Evolutionary conservation across 331 rosid genomes (phyloP).

Genomic region (Cydonia oblonga): DNA sequence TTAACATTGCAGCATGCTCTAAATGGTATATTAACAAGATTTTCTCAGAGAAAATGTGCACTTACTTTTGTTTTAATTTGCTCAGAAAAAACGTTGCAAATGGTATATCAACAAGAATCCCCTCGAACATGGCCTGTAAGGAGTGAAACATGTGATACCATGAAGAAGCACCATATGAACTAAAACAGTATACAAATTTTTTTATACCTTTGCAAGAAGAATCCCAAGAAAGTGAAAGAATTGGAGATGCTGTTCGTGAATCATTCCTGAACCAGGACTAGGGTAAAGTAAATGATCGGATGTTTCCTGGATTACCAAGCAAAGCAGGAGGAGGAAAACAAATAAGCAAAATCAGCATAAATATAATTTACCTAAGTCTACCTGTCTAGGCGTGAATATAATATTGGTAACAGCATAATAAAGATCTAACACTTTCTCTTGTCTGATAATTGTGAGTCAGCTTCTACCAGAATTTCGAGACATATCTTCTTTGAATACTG

Average conservation of each 20-base stretch:
- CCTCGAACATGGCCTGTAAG: constrained; percentile 95
- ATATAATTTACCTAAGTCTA: not conserved
- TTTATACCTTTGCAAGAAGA: constrained; percentile 85
- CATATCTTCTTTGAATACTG: not conserved
- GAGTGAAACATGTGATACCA: not conserved
- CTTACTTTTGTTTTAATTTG: constrained; percentile 95
- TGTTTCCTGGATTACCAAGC: constrained; percentile 58
- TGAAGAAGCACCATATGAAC: not conserved
- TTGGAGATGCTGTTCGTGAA: constrained; percentile 96
- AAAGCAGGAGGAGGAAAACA: constrained; percentile 14
- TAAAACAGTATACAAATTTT: not conserved
- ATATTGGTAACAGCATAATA: not conserved
- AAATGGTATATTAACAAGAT: not conserved
- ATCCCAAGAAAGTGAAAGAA: constrained; percentile 92
- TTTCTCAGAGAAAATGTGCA: not conserved
- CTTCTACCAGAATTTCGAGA: not conserved
- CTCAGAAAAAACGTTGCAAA: constrained; percentile 96
- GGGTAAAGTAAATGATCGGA: constrained; percentile 92
- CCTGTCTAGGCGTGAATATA: not conserved
- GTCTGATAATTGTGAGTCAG: not conserved
- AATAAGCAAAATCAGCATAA: constrained; percentile 3
- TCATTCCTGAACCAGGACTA: constrained; percentile 99
- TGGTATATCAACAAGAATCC: constrained; percentile 94
- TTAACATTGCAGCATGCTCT: not conserved
- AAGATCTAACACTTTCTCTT: not conserved